A percentile compares a stretch with the other conserved stretches of the same genome.
Conservation (phyloP, 2,329 filamentous ascomycete species). For the Fusarium transvaalense region DNA sequence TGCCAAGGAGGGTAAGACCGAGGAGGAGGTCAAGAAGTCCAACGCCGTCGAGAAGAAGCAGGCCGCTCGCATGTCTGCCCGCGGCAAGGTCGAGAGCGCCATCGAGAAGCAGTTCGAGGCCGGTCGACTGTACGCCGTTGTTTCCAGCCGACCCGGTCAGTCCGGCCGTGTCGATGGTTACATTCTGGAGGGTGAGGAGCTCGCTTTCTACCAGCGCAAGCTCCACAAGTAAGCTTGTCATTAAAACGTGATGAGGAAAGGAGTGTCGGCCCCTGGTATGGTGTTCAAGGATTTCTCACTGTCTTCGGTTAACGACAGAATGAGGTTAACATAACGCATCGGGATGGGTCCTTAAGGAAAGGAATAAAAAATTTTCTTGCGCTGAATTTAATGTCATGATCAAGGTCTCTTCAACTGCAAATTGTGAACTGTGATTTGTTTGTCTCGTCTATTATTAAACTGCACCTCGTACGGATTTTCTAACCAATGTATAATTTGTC, state of each 20-base stretch:
- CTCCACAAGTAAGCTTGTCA: constrained; percentile 87
- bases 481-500: constrained; percentile 23
- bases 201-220: constrained; percentile 99
- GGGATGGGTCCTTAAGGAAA: constrained; percentile 56
- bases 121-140: constrained; percentile 93
- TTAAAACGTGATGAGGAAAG: constrained; percentile 40
- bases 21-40: constrained; percentile 89
- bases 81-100: constrained; percentile 91
- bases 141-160: constrained; percentile 95
- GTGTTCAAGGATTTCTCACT: constrained; percentile 56
- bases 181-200: constrained; percentile 98
- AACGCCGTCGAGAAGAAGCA: constrained; percentile 98
- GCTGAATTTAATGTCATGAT: constrained; percentile 51
- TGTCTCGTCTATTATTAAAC: neutral
- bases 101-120: constrained; percentile 99
- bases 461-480: neutral
- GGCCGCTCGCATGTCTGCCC: constrained; percentile 81
- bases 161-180: constrained; percentile 97
- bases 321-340: constrained; percentile 55
- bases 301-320: constrained; percentile 54
- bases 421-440: constrained; percentile 31
- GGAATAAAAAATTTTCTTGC: constrained; percentile 55
- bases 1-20: constrained; percentile 69
- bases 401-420: constrained; percentile 43
- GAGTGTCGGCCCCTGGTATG: constrained; percentile 50